Conservation (phyloP, 768 basidiomycete species). For the Russula olivacea region DNA sequence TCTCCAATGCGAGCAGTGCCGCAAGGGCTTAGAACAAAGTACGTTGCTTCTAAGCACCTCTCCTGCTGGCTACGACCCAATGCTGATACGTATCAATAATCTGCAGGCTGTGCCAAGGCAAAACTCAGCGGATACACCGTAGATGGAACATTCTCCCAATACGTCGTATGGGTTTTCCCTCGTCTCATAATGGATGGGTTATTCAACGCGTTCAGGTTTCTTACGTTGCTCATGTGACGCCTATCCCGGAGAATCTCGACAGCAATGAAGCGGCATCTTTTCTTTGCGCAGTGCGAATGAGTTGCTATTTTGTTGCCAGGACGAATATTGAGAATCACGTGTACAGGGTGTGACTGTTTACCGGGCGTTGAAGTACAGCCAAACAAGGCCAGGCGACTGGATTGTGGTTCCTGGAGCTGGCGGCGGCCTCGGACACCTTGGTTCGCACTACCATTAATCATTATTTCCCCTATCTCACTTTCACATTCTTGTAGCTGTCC, state of each 20-base stretch:
- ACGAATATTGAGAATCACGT: not conserved
- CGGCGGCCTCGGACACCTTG: constrained; percentile 79
- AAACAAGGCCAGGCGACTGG: constrained; percentile 64
- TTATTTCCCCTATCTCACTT: not conserved
- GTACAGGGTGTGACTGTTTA: constrained; percentile 78
- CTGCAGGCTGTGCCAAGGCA: constrained; percentile 51
- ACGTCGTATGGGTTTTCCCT: constrained; percentile 35
- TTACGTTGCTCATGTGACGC: constrained; percentile 66
- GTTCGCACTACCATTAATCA: constrained; percentile 30
- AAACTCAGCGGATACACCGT: constrained; percentile 65
- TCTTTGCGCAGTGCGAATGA: constrained; percentile 61
- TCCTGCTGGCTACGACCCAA: not conserved
- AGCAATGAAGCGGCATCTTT: constrained; percentile 68
- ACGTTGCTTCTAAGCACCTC: constrained; percentile 23
- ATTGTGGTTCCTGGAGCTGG: constrained; percentile 73
- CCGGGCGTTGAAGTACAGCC: constrained; percentile 72
- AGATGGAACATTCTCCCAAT: constrained; percentile 74
- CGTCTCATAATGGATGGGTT: not conserved
- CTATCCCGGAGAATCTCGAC: constrained; percentile 63
- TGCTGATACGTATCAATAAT: not conserved
- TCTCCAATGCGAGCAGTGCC: constrained; percentile 69
- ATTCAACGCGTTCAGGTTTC: constrained; percentile 41
- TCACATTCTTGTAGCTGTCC: constrained; percentile 43
- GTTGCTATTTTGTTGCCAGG: not conserved
- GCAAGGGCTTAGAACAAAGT: constrained; percentile 73